A percentile compares a stretch with the other conserved stretches of the same genome.
These are phyloP conservation scores for Ramalina peruviana DNA, from an alignment of 495 filamentous ascomycete genomes.

Conservation along the genomic window DNA sequence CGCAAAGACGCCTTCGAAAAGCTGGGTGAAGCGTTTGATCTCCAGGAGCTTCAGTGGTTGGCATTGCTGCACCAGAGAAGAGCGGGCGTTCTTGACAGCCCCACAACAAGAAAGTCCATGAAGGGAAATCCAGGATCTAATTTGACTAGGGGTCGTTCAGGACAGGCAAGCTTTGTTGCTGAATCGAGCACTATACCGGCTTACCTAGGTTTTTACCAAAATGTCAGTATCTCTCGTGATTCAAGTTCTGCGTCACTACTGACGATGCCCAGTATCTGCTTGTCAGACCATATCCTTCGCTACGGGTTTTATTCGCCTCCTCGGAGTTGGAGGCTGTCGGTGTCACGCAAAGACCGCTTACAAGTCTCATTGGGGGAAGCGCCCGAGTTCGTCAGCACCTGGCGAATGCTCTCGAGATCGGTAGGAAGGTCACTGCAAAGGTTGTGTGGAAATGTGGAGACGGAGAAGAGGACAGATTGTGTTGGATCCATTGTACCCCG, in stretches of 20 bases:
- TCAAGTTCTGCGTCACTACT: neutral
- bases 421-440: slow-evolving; percentile 50
- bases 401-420: slow-evolving; percentile 37
- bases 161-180: slow-evolving; percentile 8
- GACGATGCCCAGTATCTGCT: slow-evolving; percentile 39
- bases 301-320: slow-evolving; percentile 50
- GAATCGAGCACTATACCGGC: slow-evolving; percentile 12
- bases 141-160: neutral
- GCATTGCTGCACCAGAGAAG: slow-evolving; percentile 15
- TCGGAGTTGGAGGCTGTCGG: slow-evolving; percentile 46
- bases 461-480: slow-evolving; percentile 30
- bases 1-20: slow-evolving; percentile 34
- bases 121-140: slow-evolving; percentile 20
- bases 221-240: slow-evolving; percentile 19
- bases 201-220: slow-evolving; percentile 30
- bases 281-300: slow-evolving; percentile 45
- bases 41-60: slow-evolving; percentile 37
- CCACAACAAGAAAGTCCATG: neutral
- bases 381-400: slow-evolving; percentile 40
- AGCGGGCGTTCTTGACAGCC: neutral
- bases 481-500: slow-evolving; percentile 50
- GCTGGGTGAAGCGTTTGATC: slow-evolving; percentile 42
- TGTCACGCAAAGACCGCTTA: slow-evolving; percentile 46
- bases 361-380: slow-evolving; percentile 40
- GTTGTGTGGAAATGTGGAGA: slow-evolving; percentile 40